A percentile compares a stretch with the other conserved stretches of the same genome.
Evolutionary conservation across 495 filamentous ascomycete genomes (phyloP).

Genomic region (Annulohypoxylon bovei): DNA sequence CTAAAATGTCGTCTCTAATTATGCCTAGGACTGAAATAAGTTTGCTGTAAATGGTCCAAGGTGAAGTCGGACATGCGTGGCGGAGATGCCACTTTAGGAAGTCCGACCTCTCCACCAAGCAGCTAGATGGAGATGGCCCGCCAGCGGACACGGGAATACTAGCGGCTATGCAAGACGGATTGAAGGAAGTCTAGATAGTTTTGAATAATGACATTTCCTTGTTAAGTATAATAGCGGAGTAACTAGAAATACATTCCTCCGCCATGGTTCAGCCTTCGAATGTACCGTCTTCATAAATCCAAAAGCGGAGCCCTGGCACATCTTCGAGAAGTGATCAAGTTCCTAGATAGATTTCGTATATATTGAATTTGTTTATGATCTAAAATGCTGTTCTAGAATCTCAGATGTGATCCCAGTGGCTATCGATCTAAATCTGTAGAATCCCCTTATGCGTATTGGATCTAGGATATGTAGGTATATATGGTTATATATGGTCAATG

Average conservation of each 20-base stretch:
- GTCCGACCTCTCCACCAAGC: slow-evolving; percentile 5
- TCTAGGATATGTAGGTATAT: slow-evolving; percentile 11
- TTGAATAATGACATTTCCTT: not conserved
- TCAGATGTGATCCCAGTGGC: not conserved
- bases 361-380: slow-evolving; percentile 18
- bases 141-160: slow-evolving; percentile 6
- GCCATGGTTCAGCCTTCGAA: too few species aligned
- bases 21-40: too few species aligned
- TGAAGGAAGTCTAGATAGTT: not conserved
- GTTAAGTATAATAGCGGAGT: not conserved
- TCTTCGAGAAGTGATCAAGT: not conserved
- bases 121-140: not conserved
- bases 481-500: slow-evolving; percentile 6
- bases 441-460: not conserved
- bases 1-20: slow-evolving; percentile 2
- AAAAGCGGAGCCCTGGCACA: not conserved
- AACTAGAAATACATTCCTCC: not conserved
- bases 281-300: too few species aligned
- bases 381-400: slow-evolving; percentile 1
- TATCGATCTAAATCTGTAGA: too few species aligned
- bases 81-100: slow-evolving; percentile 31
- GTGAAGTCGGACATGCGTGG: slow-evolving; percentile 1
- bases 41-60: slow-evolving; percentile 1
- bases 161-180: not conserved
- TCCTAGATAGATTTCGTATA: not conserved